Percentiles rank a stretch among this genome's conserved stretches.
Evolutionary conservation across 106 monocot species (phyloP).

Genomic region (Apostasia ramifera): DNA sequence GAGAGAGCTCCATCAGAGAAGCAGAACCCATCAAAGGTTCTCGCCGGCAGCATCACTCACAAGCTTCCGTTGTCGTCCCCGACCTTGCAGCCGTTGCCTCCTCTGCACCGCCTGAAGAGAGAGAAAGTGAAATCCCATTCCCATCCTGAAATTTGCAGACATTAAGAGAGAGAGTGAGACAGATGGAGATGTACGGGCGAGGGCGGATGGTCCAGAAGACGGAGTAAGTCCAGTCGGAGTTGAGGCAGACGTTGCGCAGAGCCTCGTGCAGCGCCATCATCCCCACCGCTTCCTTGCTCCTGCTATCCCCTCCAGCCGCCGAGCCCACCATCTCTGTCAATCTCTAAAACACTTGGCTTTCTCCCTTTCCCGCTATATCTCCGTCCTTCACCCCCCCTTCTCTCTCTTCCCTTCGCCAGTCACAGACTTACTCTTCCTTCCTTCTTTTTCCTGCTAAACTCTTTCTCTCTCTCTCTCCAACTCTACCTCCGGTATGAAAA

Average conservation of each 20-base stretch:
- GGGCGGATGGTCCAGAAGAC: constrained; percentile 94
- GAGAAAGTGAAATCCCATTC: neutral
- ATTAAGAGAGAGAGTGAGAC: neutral
- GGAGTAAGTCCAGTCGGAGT: constrained; percentile 94
- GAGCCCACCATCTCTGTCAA: constrained; percentile 38
- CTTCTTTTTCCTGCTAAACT: neutral
- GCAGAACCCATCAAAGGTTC: too few relatives aligned
- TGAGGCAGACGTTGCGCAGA: constrained; percentile 79
- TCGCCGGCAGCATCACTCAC: constrained; percentile 28
- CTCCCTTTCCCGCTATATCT: constrained; percentile 6
- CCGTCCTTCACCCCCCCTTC: constrained; percentile 1
- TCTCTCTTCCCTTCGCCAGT: constrained; percentile 3
- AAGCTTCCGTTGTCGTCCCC: constrained; percentile 92
- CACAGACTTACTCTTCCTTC: neutral
- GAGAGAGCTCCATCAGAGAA: neutral
- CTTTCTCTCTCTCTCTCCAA: neutral
- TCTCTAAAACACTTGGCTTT: neutral
- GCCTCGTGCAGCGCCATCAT: constrained; percentile 95
- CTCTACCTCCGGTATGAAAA: neutral
- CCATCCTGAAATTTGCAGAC: neutral
- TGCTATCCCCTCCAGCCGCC: constrained; percentile 25
- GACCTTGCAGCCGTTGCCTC: constrained; percentile 93
- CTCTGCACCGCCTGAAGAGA: constrained; percentile 60
- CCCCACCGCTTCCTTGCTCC: constrained; percentile 67
- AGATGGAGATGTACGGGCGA: constrained; percentile 48